phyloP scores from a whole-genome alignment of 2,329 filamentous ascomycete species.

The Pseudogymnoascus verrucosus region DNA sequence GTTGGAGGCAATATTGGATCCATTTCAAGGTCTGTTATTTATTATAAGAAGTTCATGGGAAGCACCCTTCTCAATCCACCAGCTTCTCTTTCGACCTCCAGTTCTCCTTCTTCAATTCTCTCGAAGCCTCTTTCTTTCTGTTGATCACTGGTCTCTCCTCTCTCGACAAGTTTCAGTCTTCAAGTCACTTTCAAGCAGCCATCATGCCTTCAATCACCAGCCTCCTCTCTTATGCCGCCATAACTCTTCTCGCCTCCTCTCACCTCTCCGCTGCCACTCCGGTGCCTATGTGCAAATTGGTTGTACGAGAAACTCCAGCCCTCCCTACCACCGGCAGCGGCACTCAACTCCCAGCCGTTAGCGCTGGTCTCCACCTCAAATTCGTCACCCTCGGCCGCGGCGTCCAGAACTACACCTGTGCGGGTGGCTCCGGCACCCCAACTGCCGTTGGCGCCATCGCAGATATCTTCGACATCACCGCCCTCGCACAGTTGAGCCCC shows the following conservation, averaged over 20 bases:
- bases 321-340: slow-evolving; percentile 22
- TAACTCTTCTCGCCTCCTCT: slow-evolving; percentile 18
- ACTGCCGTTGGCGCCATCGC: slow-evolving; percentile 24
- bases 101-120: neutral
- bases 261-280: slow-evolving; percentile 18
- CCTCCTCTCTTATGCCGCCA: slow-evolving; percentile 16
- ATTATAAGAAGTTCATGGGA: neutral
- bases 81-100: neutral
- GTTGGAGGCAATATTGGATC: neutral
- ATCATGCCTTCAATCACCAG: slow-evolving; percentile 22
- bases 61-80: neutral
- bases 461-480: slow-evolving; percentile 26
- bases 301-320: slow-evolving; percentile 12
- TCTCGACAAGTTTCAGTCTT: neutral
- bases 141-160: neutral
- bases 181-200: neutral
- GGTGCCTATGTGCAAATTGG: neutral
- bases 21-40: neutral
- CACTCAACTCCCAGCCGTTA: slow-evolving; percentile 17
- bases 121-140: neutral
- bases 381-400: slow-evolving; percentile 27
- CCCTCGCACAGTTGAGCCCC: slow-evolving; percentile 16
- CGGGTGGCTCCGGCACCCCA: slow-evolving; percentile 14
- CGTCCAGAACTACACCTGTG: slow-evolving; percentile 28
- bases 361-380: slow-evolving; percentile 20